Conservation (phyloP, 805 yeast species). For the Osmozyma mogii region DNA sequence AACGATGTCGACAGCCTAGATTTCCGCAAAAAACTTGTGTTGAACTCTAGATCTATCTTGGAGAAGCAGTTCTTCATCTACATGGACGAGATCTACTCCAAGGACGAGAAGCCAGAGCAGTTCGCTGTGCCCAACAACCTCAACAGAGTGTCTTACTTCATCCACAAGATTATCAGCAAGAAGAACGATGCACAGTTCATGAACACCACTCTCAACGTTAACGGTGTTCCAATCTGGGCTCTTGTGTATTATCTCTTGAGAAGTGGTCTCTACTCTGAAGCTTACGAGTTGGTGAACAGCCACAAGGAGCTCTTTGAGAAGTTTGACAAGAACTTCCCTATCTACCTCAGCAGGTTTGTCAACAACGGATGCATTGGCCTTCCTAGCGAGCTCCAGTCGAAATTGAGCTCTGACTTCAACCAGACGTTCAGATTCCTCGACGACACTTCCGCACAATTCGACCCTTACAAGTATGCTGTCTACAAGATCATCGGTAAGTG, state of each 20-base stretch:
- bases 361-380: slow-evolving; percentile 47
- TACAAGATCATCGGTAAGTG: slow-evolving; percentile 93
- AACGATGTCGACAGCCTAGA: slow-evolving; percentile 3
- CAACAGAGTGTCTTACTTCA: slow-evolving; percentile 61
- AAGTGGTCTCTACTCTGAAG: slow-evolving; percentile 76
- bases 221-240: slow-evolving; percentile 94
- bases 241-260: slow-evolving; percentile 75
- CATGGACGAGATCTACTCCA: slow-evolving; percentile 56
- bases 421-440: slow-evolving; percentile 61
- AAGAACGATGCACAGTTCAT: slow-evolving; percentile 19
- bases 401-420: slow-evolving; percentile 72
- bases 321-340: slow-evolving; percentile 76
- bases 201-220: slow-evolving; percentile 41
- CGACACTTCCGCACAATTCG: slow-evolving; percentile 42
- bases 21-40: slow-evolving; percentile 39
- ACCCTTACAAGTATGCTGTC: slow-evolving; percentile 85
- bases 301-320: slow-evolving; percentile 71
- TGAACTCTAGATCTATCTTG: slow-evolving; percentile 51
- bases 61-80: slow-evolving; percentile 73
- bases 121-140: slow-evolving; percentile 55
- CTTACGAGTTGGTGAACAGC: slow-evolving; percentile 55
- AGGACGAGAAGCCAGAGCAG: slow-evolving; percentile 36
- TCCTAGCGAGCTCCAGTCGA: slow-evolving; percentile 58
- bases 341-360: slow-evolving; percentile 62
- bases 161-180: slow-evolving; percentile 27